Base-by-base conservation (phyloP, 164 flowering plant genomes). In the Sedum album region DNA sequence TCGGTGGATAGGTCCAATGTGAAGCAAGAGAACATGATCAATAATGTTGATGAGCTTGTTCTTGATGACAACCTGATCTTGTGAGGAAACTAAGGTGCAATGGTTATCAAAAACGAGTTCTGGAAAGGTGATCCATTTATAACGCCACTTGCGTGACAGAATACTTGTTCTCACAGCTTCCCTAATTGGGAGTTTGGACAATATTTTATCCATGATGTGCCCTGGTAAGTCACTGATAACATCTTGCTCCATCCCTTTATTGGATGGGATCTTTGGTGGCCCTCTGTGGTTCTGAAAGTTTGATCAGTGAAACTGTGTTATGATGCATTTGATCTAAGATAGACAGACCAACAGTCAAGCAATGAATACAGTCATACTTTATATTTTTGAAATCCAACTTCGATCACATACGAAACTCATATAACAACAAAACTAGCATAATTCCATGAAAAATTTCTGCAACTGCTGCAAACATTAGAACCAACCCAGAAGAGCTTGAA, bases 141-240 rank as follows among this genome's bases (percentile, higher is more conserved):
- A 83, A 67, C 85, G 79, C 91, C 88, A 86, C 68, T 77, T 78
- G 65, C 73, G 78, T 17, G 88, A 83, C 36, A 86, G 73, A n/a
- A 83, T 51, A 71, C 90, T 82, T 2, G 82, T 86, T 71, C 85
- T 77, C 7, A 83, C 84, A 2, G 82, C 83, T 69, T 86, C 91
- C 75, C 77, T 81, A 26, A 86, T 71, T 28, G 91, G 67, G 76
- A 84, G 68, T 61, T 63, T 73, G 2, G 77, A 78, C 60, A 86
- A 68, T 36, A 86, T 80, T 30, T 76, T 76, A 51, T 83, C 83
- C n/a, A 79, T 57, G 17, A 84, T 53, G 67, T 84, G 81, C 4
- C 69, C 79, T 15, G 87, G 88, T 70, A 86, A 73, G 69, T 72
- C 70, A 69, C 83, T 86, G 55, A 84, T 70, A 26, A 36, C 74